A percentile compares a stretch with the other conserved stretches of the same genome.
phyloP scores from a whole-genome alignment of 2,329 filamentous ascomycete species.

The Phialocephala subalpina region DNA sequence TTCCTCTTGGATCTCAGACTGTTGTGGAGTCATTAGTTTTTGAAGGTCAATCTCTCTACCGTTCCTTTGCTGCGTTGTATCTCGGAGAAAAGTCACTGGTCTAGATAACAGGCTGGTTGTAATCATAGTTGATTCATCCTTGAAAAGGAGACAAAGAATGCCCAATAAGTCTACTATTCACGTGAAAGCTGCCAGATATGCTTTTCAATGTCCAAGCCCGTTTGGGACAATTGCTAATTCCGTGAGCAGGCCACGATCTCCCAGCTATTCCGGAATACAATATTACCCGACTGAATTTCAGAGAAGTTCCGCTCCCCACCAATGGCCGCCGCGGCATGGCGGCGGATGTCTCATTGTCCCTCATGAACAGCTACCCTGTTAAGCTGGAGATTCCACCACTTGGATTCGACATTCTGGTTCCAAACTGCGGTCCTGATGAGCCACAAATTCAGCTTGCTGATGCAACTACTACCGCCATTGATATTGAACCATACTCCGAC shows the following conservation, averaged over 20 bases:
- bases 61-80: constrained; percentile 66
- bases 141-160: constrained; percentile 14
- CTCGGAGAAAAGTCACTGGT: constrained; percentile 64
- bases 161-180: constrained; percentile 30
- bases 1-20: constrained; percentile 79
- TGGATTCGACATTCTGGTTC: constrained; percentile 84
- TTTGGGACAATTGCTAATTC: constrained; percentile 33
- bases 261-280: constrained; percentile 83
- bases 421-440: constrained; percentile 77
- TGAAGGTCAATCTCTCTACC: constrained; percentile 81
- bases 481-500: constrained; percentile 72
- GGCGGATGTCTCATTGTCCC: constrained; percentile 77
- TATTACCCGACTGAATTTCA: constrained; percentile 81
- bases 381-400: constrained; percentile 80
- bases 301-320: constrained; percentile 68
- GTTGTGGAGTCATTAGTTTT: constrained; percentile 80
- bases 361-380: constrained; percentile 81
- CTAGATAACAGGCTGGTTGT: constrained; percentile 29
- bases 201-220: neutral
- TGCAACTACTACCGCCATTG: constrained; percentile 72
- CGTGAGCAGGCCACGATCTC: constrained; percentile 66
- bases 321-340: constrained; percentile 68
- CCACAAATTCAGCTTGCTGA: constrained; percentile 81
- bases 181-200: neutral
- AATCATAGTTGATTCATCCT: constrained; percentile 21